phyloP scores from a whole-genome alignment of 306 rosid species.

The Rosa multiflora region DNA sequence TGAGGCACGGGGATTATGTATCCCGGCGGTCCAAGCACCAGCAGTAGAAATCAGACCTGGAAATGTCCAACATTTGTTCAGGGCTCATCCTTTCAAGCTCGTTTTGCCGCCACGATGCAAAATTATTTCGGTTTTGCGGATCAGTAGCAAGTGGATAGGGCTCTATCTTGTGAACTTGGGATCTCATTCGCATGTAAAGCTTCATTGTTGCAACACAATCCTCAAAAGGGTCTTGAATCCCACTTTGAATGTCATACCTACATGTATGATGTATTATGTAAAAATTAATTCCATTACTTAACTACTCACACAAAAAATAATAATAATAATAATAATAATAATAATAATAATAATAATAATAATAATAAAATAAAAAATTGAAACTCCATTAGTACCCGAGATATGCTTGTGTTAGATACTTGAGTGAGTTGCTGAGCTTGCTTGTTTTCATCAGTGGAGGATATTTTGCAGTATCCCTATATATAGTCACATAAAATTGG shows the following conservation, averaged over 20 bases:
- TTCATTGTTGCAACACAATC: conserved; percentile 87
- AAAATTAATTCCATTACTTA: background rate
- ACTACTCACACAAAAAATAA: background rate
- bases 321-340: background rate
- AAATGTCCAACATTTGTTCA: conserved; percentile 73
- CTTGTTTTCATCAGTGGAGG: conserved; percentile 97
- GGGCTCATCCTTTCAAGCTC: conserved; percentile 88
- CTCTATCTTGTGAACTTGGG: conserved; percentile 61
- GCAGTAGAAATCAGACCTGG: conserved; percentile 91
- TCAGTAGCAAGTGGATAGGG: conserved; percentile 66
- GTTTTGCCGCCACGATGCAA: conserved; percentile 67
- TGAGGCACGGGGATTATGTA: background rate
- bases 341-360: background rate
- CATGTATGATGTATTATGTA: background rate
- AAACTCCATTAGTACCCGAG: conserved; percentile 56
- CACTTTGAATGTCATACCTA: conserved; percentile 89
- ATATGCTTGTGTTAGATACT: conserved; percentile 81
- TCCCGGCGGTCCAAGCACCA: conserved; percentile 82
- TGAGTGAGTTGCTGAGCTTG: conserved; percentile 94
- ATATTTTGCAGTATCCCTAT: conserved; percentile 91
- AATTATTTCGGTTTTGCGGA: conserved; percentile 65
- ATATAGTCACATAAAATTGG: background rate
- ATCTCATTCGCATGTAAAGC: conserved; percentile 79
- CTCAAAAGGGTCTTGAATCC: conserved; percentile 82
- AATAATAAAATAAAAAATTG: background rate